Percentiles rank a stretch among this genome's conserved stretches.
phyloP scores from a whole-genome alignment of 1,284 basidiomycete species.

The Paramarasmius palmivorus region DNA sequence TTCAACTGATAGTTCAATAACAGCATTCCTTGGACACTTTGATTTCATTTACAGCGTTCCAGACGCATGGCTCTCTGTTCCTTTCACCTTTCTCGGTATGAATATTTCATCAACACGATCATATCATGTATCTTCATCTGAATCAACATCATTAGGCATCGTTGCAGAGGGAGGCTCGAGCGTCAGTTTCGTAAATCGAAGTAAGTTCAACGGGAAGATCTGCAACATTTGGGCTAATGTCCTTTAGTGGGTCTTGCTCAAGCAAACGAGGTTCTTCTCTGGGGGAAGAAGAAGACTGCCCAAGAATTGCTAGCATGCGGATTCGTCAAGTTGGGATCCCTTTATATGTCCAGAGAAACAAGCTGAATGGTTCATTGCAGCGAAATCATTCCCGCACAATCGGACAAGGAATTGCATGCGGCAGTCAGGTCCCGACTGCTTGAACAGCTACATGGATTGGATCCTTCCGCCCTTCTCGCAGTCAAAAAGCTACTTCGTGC shows the following conservation, averaged over 20 bases:
- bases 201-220: conserved; percentile 35
- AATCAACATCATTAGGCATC: conserved; percentile 42
- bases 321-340: conserved; percentile 58
- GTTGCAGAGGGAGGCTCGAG: conserved; percentile 67
- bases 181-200: conserved; percentile 64
- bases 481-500: conserved; percentile 56
- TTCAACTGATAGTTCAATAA: neutral
- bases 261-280: conserved; percentile 69
- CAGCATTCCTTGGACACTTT: conserved; percentile 70
- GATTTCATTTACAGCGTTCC: conserved; percentile 74
- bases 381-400: conserved; percentile 58
- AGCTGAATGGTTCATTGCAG: conserved; percentile 32
- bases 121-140: neutral
- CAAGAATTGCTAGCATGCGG: conserved; percentile 60
- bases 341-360: conserved; percentile 6
- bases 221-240: neutral
- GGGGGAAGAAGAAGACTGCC: conserved; percentile 65
- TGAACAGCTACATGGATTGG: conserved; percentile 55
- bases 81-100: conserved; percentile 69
- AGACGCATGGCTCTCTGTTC: conserved; percentile 59
- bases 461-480: conserved; percentile 50
- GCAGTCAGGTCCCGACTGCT: conserved; percentile 49
- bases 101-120: conserved; percentile 13
- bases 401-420: conserved; percentile 53
- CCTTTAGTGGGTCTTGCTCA: conserved; percentile 61